phyloP scores from a whole-genome alignment of 1,284 basidiomycete species.

The Tranzscheliella williamsii region DNA sequence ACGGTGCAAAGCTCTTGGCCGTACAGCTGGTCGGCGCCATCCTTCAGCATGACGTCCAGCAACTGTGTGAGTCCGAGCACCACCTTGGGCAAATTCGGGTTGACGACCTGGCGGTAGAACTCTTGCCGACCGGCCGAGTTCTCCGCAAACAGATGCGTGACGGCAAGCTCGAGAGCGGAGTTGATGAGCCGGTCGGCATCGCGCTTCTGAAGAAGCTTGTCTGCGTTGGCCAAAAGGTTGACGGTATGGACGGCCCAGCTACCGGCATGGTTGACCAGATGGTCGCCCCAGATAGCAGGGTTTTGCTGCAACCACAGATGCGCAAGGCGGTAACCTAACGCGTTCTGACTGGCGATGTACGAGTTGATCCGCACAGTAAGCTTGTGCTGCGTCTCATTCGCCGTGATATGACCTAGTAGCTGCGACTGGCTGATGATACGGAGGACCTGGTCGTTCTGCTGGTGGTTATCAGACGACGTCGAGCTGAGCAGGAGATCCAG shows the following conservation, averaged over 20 bases:
- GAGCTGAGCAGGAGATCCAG: slow-evolving; percentile 30
- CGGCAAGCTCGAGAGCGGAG: slow-evolving; percentile 14
- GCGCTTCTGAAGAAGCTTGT: slow-evolving; percentile 13
- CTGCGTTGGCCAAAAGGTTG: slow-evolving; percentile 20
- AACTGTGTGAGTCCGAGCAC: slow-evolving; percentile 12
- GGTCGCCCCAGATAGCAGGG: slow-evolving; percentile 23
- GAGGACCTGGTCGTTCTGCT: slow-evolving; percentile 10
- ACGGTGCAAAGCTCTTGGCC: slow-evolving; percentile 14
- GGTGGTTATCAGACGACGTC: slow-evolving; percentile 5
- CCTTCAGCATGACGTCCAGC: slow-evolving; percentile 6
- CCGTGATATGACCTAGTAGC: slow-evolving; percentile 7
- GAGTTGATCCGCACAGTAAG: slow-evolving; percentile 35
- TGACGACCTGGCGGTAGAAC: slow-evolving; percentile 42
- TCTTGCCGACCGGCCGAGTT: slow-evolving; percentile 28
- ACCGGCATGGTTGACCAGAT: slow-evolving; percentile 23
- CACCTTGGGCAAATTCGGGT: slow-evolving; percentile 32
- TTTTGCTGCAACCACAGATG: slow-evolving; percentile 34
- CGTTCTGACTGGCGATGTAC: slow-evolving; percentile 31
- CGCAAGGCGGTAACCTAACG: slow-evolving; percentile 27
- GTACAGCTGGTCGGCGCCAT: slow-evolving; percentile 1
- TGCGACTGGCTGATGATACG: slow-evolving; percentile 21
- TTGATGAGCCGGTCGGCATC: slow-evolving; percentile 14
- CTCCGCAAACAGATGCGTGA: slow-evolving; percentile 20
- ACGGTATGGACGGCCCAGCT: slow-evolving; percentile 36
- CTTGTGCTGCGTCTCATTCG: slow-evolving; percentile 30